Evolutionary conservation across 805 yeast species (phyloP).

Genomic region (Wickerhamiella nectarea): DNA sequence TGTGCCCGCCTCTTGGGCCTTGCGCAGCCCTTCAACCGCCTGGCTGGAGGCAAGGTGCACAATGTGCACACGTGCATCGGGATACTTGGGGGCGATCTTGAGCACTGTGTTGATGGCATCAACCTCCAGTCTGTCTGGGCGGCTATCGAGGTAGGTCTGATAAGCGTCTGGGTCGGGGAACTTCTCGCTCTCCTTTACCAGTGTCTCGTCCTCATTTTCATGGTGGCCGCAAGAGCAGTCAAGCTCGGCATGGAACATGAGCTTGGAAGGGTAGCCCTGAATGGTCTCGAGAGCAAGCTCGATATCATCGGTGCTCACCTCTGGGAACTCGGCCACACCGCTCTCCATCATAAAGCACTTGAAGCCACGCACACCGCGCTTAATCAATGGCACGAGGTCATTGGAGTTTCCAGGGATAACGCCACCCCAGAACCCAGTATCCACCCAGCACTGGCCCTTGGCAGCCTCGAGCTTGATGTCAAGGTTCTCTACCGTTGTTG

Average conservation of each 20-base stretch:
- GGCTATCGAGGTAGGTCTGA: slow-evolving; percentile 61
- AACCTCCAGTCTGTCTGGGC: slow-evolving; percentile 82
- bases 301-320: slow-evolving; percentile 50
- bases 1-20: slow-evolving; percentile 39
- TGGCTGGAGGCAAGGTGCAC: slow-evolving; percentile 81
- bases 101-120: slow-evolving; percentile 68
- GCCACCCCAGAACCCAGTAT: slow-evolving; percentile 96
- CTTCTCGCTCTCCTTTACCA: slow-evolving; percentile 1
- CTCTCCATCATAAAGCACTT: slow-evolving; percentile 85
- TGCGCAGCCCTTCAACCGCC: slow-evolving; percentile 56
- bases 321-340: slow-evolving; percentile 92
- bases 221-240: slow-evolving; percentile 24
- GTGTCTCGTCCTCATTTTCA: background rate
- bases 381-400: slow-evolving; percentile 58
- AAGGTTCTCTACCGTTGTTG: slow-evolving; percentile 71
- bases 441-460: slow-evolving; percentile 73
- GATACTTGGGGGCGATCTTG: slow-evolving; percentile 36
- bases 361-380: slow-evolving; percentile 86
- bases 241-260: slow-evolving; percentile 94
- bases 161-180: slow-evolving; percentile 49
- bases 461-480: slow-evolving; percentile 67
- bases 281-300: slow-evolving; percentile 50
- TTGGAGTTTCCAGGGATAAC: slow-evolving; percentile 64
- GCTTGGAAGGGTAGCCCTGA: slow-evolving; percentile 47
- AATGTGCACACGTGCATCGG: slow-evolving; percentile 46